Evolutionary conservation across 345 rosid genomes (phyloP).

Genomic region (Triadica sebifera): DNA sequence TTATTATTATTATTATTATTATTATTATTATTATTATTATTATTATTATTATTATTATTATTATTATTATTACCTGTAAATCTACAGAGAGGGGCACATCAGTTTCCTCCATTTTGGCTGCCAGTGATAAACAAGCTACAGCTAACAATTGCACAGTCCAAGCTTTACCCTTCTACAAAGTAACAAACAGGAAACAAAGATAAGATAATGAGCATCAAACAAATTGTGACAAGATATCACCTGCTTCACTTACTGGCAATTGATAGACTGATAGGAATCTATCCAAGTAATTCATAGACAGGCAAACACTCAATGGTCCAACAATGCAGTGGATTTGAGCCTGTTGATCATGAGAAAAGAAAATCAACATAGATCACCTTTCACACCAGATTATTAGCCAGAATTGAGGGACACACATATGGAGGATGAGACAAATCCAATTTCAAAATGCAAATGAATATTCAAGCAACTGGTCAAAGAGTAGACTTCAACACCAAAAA

Average conservation of each 20-base stretch:
- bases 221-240: neutral
- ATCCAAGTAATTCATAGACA: constrained; percentile 62
- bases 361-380: constrained; percentile 1
- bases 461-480: no score
- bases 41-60: no score
- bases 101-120: constrained; percentile 68
- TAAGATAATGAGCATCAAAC: constrained; percentile 1
- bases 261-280: constrained; percentile 60
- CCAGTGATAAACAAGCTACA: constrained; percentile 67
- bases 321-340: constrained; percentile 53
- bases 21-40: no score
- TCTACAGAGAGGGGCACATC: constrained; percentile 54
- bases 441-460: neutral
- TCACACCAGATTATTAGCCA: neutral
- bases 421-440: neutral
- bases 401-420: neutral
- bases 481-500: neutral
- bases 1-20: no score
- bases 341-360: constrained; percentile 33
- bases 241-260: constrained; percentile 51
- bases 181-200: neutral
- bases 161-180: constrained; percentile 48
- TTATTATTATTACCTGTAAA: constrained; percentile 22
- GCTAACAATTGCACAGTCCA: constrained; percentile 67
- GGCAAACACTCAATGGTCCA: constrained; percentile 55